These are phyloP conservation scores for Bretziella fagacearum DNA, from an alignment of 2,329 filamentous ascomycete genomes.

Conservation along the genomic window DNA sequence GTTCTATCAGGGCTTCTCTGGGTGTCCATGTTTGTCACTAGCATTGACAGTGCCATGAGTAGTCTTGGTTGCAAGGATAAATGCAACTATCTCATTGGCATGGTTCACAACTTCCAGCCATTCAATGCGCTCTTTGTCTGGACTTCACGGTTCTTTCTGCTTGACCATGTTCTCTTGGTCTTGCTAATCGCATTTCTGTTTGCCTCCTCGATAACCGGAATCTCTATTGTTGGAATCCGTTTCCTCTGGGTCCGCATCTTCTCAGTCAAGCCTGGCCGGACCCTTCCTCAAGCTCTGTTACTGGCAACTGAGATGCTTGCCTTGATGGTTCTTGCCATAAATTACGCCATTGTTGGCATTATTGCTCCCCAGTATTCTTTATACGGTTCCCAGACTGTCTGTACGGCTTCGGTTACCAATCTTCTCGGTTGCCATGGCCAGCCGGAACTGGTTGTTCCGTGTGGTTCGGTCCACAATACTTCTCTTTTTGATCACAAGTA, in stretches of 20 bases:
- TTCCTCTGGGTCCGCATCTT: conserved; percentile 94
- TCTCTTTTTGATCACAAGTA: background rate
- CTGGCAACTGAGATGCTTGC: conserved; percentile 83
- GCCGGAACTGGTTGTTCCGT: conserved; percentile 57
- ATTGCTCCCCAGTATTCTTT: conserved; percentile 92
- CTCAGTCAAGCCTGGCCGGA: conserved; percentile 74
- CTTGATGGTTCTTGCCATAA: conserved; percentile 75
- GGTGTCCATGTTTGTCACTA: conserved; percentile 86
- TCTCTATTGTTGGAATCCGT: conserved; percentile 76
- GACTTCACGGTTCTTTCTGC: conserved; percentile 67
- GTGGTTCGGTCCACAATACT: conserved; percentile 49
- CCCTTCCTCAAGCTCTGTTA: conserved; percentile 78
- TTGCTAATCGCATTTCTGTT: conserved; percentile 78
- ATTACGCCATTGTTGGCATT: conserved; percentile 83
- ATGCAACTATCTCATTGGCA: conserved; percentile 81
- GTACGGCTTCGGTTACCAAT: conserved; percentile 49
- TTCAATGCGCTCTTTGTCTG: conserved; percentile 79
- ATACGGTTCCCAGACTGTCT: conserved; percentile 89
- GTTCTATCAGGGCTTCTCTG: conserved; percentile 60
- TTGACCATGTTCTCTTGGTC: conserved; percentile 83
- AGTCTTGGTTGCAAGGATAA: conserved; percentile 66
- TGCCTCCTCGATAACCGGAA: conserved; percentile 68
- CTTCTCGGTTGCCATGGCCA: conserved; percentile 59
- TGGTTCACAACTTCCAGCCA: conserved; percentile 84
- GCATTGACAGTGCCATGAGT: conserved; percentile 91